Evolutionary conservation across 371 early-diverging fungal species (phyloP).

Genomic region (Mucor racemosus): DNA sequence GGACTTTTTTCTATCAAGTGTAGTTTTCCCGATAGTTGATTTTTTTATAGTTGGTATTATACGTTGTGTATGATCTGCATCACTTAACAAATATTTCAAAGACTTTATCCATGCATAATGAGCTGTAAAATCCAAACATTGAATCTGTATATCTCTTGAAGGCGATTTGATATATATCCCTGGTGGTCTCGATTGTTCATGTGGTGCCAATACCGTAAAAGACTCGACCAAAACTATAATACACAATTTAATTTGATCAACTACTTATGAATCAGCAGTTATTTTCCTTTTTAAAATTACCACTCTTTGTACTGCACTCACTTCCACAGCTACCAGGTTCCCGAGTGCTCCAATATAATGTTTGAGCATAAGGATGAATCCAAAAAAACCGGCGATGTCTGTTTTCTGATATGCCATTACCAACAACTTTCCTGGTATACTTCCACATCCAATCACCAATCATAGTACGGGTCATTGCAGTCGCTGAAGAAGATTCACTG

Average conservation of each 20-base stretch:
- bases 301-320: conserved; percentile 48
- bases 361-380: conserved; percentile 76
- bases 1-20: not conserved
- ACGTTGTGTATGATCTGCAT: not conserved
- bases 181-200: conserved; percentile 42
- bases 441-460: conserved; percentile 76
- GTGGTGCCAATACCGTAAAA: conserved; percentile 40
- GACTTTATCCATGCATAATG: conserved; percentile 62
- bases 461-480: conserved; percentile 71
- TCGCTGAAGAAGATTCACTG: conserved; percentile 19
- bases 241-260: too few species aligned
- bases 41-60: not conserved
- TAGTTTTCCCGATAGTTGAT: not conserved
- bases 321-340: conserved; percentile 56
- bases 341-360: conserved; percentile 72
- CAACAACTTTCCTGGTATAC: conserved; percentile 62
- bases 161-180: conserved; percentile 64
- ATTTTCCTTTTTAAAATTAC: conserved; percentile 20
- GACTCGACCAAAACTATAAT: conserved; percentile 49
- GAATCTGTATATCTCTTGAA: conserved; percentile 61
- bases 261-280: not conserved
- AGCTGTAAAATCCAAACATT: conserved; percentile 57
- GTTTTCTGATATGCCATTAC: conserved; percentile 56
- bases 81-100: not conserved
- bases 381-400: conserved; percentile 73